Base-by-base conservation (phyloP, 1,284 basidiomycete species). In the Schizopora paradoxa region DNA sequence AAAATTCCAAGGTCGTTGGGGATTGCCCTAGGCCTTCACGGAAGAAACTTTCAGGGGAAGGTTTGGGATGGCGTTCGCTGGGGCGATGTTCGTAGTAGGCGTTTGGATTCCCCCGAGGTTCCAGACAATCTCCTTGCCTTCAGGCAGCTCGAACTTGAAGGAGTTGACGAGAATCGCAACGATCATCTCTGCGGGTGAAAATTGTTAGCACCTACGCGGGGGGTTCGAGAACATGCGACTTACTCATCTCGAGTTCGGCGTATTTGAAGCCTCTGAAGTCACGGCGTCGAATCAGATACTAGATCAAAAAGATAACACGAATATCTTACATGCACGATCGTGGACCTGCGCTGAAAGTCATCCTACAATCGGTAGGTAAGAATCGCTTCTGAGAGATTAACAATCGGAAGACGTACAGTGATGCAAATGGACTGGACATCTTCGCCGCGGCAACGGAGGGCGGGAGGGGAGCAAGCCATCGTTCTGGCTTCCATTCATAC, bases 401-500 rank as follows among this genome's bases (percentile, higher is more conserved):
- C 6, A 29, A 21, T 34, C 11, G n/a, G 29, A 18, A 47, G 4
- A 44, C 52, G 31, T 11, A 62, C 58, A 57, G 38, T 14, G 56
- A 53, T 11, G 57, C 51, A 32, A 56, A 58, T 5, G 60, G 51
- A 10, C 58, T 56, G 25, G 57, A 54, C 19, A 58, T 53, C 18
- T 51, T 54, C 4, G 55, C 57, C 13, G 56, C 54, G 2, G 49
- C 32, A 5, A 55, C 55, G 32, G 46, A 52, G 8, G 51, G 38
- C 6, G 62, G 62, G 6, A 64, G 51, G 8, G 61, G 57, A 13
- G 48, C 43, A 13, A 65, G 53, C 63, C 64, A 66, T 11, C 65
- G 51, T 37, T 65, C 60, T 8, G 65, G 65, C 39, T 63, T 64
- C 63, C 64, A 66, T 38, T 65, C 62, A n/a, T 56, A 38, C 10